A percentile compares a stretch with the other conserved stretches of the same genome.
Conservation (phyloP, 2,329 filamentous ascomycete species). For the Fusarium pseudograminearum region DNA sequence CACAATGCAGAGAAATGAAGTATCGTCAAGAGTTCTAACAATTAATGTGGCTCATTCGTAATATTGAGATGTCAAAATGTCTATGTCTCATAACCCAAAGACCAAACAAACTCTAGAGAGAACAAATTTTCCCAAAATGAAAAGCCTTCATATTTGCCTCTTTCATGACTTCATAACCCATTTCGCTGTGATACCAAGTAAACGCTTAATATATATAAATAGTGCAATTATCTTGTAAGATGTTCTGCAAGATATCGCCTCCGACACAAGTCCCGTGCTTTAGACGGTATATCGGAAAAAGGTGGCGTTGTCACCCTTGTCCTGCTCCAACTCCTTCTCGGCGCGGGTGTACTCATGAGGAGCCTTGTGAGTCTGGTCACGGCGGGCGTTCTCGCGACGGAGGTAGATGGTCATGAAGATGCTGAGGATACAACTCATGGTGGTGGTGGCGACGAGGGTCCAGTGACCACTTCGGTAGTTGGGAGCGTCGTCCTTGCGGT, state of each 20-base stretch:
- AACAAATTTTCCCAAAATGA: slow-evolving; percentile 3
- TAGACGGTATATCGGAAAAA: slow-evolving; percentile 67
- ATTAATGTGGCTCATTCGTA: slow-evolving; percentile 32
- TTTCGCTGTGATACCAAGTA: slow-evolving; percentile 26
- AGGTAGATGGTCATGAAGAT: slow-evolving; percentile 69
- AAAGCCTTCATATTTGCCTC: slow-evolving; percentile 13
- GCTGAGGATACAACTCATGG: slow-evolving; percentile 63
- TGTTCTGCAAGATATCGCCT: slow-evolving; percentile 37
- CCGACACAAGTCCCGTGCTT: slow-evolving; percentile 21
- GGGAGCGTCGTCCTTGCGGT: slow-evolving; percentile 59
- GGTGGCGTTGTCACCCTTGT: slow-evolving; percentile 68
- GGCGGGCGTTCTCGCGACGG: slow-evolving; percentile 66
- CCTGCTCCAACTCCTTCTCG: slow-evolving; percentile 64
- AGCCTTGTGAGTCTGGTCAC: slow-evolving; percentile 62
- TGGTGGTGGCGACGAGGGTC: slow-evolving; percentile 67
- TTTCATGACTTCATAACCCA: slow-evolving; percentile 15
- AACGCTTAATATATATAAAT: slow-evolving; percentile 40
- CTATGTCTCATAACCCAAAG: slow-evolving; percentile 25
- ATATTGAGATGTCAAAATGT: slow-evolving; percentile 26
- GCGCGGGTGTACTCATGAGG: slow-evolving; percentile 64
- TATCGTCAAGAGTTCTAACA: slow-evolving; percentile 19
- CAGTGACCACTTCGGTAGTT: slow-evolving; percentile 70
- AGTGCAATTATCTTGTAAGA: slow-evolving; percentile 40
- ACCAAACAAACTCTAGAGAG: slow-evolving; percentile 24
- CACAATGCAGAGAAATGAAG: neutral